Evolutionary conservation across 2,329 filamentous ascomycete species (phyloP), one percentile per base, ranked within the genome.

Genomic region (Endoconidiophora laricicola): DNA sequence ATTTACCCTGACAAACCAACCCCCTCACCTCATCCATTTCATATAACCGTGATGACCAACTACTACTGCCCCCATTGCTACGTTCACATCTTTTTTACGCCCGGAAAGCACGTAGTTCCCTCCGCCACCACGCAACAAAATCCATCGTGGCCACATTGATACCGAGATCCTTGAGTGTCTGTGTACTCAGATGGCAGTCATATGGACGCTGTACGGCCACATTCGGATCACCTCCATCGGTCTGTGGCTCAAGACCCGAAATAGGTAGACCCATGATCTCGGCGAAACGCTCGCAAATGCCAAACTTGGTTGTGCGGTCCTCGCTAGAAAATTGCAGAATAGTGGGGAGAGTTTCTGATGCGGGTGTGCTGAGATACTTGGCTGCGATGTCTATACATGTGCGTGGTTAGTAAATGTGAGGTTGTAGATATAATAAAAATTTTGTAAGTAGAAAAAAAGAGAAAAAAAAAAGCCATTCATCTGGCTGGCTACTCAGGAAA

Each of bases 261-360:
- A 81, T 69, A 9, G 82, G 73, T 50, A 93, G 61, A 0, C 81
- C 85, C 72, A 93, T 79, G 52, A 94, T 85, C 53, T 86, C 78
- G 3, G 78, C 82, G 60, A 94, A 80, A 7, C 73, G 66, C 65
- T 85, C 68, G 62, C 84, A 88, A 50, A 95, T 94, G 62, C 90
- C 79, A 63, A 88, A 93, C 67, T 94, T 94, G 44, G 87, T 94
- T 70, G 81, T 83, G 56, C 72, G 76, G 57, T 94, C 84, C 64
- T 94, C 86, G 43, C 85, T 86, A 2, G 82, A 85, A 65, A 94
- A 94, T 49, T 95, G 87, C 16, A 94, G 70, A 41, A 87, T 74
- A 24, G 61, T 67, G 0, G 87, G 87, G 38, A 94, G 65, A 14
- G 67, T 60, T 9, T 67, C 62, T 46, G 70, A 66, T 37, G 73